Base-by-base conservation (phyloP, 1,284 basidiomycete genomes). In the Microbotryum silenes-acaulis region DNA sequence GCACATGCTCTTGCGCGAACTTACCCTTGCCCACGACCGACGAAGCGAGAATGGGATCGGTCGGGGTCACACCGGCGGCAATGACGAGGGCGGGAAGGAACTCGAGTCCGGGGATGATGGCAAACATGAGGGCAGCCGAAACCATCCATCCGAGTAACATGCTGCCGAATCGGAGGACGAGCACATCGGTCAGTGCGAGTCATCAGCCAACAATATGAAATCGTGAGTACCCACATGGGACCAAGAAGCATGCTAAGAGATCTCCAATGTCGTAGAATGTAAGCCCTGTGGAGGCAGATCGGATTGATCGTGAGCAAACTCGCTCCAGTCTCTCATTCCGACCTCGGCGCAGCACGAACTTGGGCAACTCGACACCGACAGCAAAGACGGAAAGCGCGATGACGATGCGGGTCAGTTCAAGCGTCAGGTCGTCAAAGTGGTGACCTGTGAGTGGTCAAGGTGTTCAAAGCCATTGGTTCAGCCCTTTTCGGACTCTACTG, bases 1-100 rank as follows among this genome's bases (percentile, higher is more conserved):
- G 94, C 20, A 99, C 94, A 72, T 99, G 94, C 74, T 97, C 96
- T 75, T 98, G 89, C 3, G 94, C 94, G 78, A 94, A 99, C 76
- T 91, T 94, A 57, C 96, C 94, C 63, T 72, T 72, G 73, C 96
- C 94, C 16, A 98, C 87, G 59, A 98, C 77, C 29, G 78, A 78
- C 57, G 80, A 79, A 0, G 79, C 77, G 65, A 79, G 72, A 63
- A 78, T 79, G 23, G 94, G 94, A 77, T 98, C 96, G 12, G 96
- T 97, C 0, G 94, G 96, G 0, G 94, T 97, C 29, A 97, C 83
- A 75, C 91, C 94, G 0, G 94, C 92, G 20, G 89, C 91, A 59
- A 97, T 84, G 56, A 89, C 89, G 66, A 97, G 81, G 54, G 86
- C 83, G 5, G 89, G 88, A 48, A 94, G 81, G 78, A 94, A 94